Percentiles rank a stretch among this genome's conserved stretches.
Evolutionary conservation across 1,284 basidiomycete species (phyloP).

Genomic region (Rhodofomes roseus): DNA sequence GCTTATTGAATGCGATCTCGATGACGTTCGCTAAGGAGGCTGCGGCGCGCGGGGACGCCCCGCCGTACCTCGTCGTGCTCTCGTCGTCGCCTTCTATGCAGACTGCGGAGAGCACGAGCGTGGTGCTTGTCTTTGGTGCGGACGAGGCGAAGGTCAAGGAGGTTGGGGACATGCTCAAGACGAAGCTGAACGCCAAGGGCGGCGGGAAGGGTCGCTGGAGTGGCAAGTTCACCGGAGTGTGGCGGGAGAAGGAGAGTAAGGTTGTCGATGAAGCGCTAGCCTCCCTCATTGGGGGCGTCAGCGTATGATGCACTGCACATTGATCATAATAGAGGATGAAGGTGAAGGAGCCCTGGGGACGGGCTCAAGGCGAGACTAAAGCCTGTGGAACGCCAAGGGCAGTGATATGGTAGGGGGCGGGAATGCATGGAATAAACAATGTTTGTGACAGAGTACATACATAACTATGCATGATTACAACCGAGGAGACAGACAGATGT

Average conservation of each 20-base stretch:
- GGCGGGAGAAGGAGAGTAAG: slow-evolving; percentile 32
- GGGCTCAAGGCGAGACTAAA: too few relatives aligned
- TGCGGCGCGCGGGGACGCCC: slow-evolving; percentile 20
- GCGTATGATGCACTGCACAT: slow-evolving; percentile 9
- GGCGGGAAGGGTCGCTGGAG: slow-evolving; percentile 71
- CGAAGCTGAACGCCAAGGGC: slow-evolving; percentile 55
- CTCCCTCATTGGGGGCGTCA: slow-evolving; percentile 12
- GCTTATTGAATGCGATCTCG: slow-evolving; percentile 58
- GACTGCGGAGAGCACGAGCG: slow-evolving; percentile 41
- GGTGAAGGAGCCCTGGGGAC: too few relatives aligned
- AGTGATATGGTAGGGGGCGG: too few relatives aligned
- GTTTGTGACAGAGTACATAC: slow-evolving; percentile 3
- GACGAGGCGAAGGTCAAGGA: slow-evolving; percentile 59
- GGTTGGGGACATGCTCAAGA: slow-evolving; percentile 55
- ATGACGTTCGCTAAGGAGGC: slow-evolving; percentile 40
- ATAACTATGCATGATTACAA: background rate
- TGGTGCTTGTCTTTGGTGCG: slow-evolving; percentile 59
- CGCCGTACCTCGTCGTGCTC: slow-evolving; percentile 50
- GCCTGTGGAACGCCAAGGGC: too few relatives aligned
- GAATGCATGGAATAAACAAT: slow-evolving; percentile 7
- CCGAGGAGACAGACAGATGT: background rate
- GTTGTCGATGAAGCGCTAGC: slow-evolving; percentile 32
- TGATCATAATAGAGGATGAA: background rate
- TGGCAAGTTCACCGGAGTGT: slow-evolving; percentile 52
- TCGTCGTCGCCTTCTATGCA: slow-evolving; percentile 60